Conservation (phyloP, 345 rosid species). For the Excoecaria cochinchinensis region DNA sequence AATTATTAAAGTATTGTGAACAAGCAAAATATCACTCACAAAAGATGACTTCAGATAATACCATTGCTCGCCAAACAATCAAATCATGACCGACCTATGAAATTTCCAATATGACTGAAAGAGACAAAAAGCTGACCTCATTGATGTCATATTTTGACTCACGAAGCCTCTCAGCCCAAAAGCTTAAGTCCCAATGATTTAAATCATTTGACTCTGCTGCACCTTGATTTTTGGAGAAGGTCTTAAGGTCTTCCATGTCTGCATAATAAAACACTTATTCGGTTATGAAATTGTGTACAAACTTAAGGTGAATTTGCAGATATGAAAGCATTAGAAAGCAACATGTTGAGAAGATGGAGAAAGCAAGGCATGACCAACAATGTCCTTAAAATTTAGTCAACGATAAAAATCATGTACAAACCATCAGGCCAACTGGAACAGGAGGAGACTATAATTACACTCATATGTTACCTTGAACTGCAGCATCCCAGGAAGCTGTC, state of each 20-base stretch:
- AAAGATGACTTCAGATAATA: not conserved
- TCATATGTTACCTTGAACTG: conserved; percentile 63
- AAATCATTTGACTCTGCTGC: conserved; percentile 70
- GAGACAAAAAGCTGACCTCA: conserved; percentile 51
- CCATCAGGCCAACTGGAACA: not conserved
- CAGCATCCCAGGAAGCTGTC: conserved; percentile 81
- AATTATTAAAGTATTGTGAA: not conserved
- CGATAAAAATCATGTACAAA: not conserved
- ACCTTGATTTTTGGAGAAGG: conserved; percentile 66
- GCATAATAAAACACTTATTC: conserved; percentile 15
- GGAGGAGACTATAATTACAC: conserved; percentile 3
- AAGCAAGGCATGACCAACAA: not conserved
- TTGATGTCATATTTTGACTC: conserved; percentile 85
- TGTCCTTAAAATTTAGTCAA: conserved; percentile 1
- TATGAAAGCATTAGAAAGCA: conserved; percentile 1
- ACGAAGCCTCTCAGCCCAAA: conserved; percentile 98
- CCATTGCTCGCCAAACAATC: not conserved
- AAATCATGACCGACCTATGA: not conserved
- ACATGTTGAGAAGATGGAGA: not conserved
- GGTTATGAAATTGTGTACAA: not conserved
- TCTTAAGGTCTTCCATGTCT: conserved; percentile 83
- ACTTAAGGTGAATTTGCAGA: not conserved
- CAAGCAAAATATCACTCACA: not conserved
- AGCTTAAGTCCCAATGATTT: conserved; percentile 76
- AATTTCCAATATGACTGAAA: conserved; percentile 4